Base-by-base conservation (phyloP, 495 filamentous ascomycete species). In the Neurospora sp. region DNA sequence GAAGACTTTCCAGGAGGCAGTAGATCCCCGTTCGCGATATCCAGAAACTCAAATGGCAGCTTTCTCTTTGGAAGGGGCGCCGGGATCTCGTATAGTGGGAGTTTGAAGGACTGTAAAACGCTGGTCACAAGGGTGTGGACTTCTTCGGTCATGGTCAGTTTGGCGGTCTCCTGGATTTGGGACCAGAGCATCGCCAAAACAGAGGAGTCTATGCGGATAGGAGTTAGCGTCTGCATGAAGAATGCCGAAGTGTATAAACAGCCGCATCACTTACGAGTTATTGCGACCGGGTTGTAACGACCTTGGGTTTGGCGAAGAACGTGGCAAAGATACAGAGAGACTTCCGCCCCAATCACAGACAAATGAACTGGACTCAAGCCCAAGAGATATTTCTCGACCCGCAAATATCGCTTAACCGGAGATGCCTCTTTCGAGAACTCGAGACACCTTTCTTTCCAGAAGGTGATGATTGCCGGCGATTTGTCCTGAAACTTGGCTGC, bases 261-360 rank as follows among this genome's bases (percentile, higher is more conserved):
- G 53, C 12, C 22, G 16, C 1, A 27, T 65, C 31, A 35, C 53
- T 65, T 65, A 65, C 53, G 27, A 65, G 53, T 65, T 18, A 65
- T 35, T 35, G 12, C 3, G 53, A 2, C 70, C 47, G 35, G 44
- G 42, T 61, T 47, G 27, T 27, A 71, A 41, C 42, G 27, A 7
- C 31, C 39, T 59, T 77, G 71, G 5, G 81, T 73, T 14, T 71
- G 73, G 16, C 84, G 71, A 40, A 88, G 75, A 10, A 81, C 80
- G 70, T 83, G 80, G 35, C 87, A 78, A 65, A 85, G 74, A 72
- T 85, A 89, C 2, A 86, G 71, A 7, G 84, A 71, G 0, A 87
- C 76, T 70, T 90, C 87, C 0, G 83, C 80, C 10, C 77, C 78
- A 69, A 84, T 71, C 14, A 75, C 74, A 0, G 74, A 71, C 8